phyloP scores from a whole-genome alignment of 352 stramenopile genomes.

The Globisporangium barbulae region DNA sequence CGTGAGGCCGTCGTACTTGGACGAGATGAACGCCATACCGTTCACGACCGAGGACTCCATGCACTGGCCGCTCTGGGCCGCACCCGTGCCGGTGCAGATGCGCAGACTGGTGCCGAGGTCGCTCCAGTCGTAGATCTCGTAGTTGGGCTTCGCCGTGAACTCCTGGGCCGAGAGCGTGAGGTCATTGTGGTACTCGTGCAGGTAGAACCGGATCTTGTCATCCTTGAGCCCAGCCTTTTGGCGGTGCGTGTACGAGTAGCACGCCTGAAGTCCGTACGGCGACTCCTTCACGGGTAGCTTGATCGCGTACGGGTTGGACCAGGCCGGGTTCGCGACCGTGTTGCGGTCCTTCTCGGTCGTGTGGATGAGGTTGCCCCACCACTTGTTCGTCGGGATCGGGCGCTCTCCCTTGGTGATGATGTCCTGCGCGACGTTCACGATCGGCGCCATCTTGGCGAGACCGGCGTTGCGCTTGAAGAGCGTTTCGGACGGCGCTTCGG shows the following conservation, averaged over 20 bases:
- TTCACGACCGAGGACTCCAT: conserved; percentile 59
- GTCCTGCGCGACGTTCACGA: conserved; percentile 57
- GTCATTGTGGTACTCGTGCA: conserved; percentile 62
- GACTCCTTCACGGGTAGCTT: conserved; percentile 37
- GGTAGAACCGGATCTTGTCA: conserved; percentile 53
- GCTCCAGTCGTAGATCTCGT: conserved; percentile 62
- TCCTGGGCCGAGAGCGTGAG: conserved; percentile 59
- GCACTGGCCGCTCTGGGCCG: conserved; percentile 23
- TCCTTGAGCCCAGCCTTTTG: conserved; percentile 37
- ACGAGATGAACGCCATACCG: conserved; percentile 72
- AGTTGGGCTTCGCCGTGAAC: conserved; percentile 48
- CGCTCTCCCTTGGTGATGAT: conserved; percentile 28
- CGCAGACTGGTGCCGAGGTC: conserved; percentile 58
- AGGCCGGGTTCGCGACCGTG: conserved; percentile 44
- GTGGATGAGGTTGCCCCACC: conserved; percentile 79
- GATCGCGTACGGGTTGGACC: conserved; percentile 67
- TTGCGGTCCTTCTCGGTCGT: conserved; percentile 36
- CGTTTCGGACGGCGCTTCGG: conserved; percentile 31
- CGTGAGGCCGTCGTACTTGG: conserved; percentile 54
- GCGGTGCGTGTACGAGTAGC: conserved; percentile 64
- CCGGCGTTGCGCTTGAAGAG: conserved; percentile 44
- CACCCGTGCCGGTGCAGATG: conserved; percentile 36
- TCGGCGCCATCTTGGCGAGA: conserved; percentile 42
- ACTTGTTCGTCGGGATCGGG: conserved; percentile 77
- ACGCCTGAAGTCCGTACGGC: conserved; percentile 50